Base-by-base conservation (phyloP, 805 yeast species). In the Spathaspora passalidarum region DNA sequence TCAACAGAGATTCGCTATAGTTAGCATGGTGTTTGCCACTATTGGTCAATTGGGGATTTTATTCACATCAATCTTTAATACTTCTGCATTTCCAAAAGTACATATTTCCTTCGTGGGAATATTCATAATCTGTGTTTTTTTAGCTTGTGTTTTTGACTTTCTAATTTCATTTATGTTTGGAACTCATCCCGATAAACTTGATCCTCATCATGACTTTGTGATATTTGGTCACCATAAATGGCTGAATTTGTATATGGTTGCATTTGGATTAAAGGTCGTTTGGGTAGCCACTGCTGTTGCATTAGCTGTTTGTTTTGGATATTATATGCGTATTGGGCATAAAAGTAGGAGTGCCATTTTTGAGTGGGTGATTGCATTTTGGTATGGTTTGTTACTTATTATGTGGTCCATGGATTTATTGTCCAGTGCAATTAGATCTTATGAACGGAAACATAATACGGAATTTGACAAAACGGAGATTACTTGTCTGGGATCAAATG, bases 331-430 rank as follows among this genome's bases (percentile, higher is more conserved):
- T 9, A 19, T 20, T 7, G 9, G 9, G 5, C 56, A 66, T 6
- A 57, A 66, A 32, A 69, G 76, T 51, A 68, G 75, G 25, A 74
- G 82, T 35, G 90, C 90, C 0, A 69, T 74, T 17, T 80, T 86
- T 59, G 98, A 92, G 65, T 92, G 98, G 98, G 60, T 82, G 2
- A 65, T 91, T 37, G 82, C 92, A n/a, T 91, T 83, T 65, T 83
- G 88, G 81, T 91, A 86, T 60, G 94, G 96, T 2, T 56, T 84
- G 26, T 71, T 86, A 49, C 78, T 84, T 52, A 58, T 84, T 3
- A 66, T 83, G 46, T 73, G 91, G 62, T 68, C 86, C 1, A 73
- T 79, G 49, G 97, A 92, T 60, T 73, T 90, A 53, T 75, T 77
- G 55, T 84, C 89, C 1, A 83, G 86, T 17, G 78, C 82, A 1